phyloP scores from a whole-genome alignment of 139 green algal species.

The Penium margaritaceum region DNA sequence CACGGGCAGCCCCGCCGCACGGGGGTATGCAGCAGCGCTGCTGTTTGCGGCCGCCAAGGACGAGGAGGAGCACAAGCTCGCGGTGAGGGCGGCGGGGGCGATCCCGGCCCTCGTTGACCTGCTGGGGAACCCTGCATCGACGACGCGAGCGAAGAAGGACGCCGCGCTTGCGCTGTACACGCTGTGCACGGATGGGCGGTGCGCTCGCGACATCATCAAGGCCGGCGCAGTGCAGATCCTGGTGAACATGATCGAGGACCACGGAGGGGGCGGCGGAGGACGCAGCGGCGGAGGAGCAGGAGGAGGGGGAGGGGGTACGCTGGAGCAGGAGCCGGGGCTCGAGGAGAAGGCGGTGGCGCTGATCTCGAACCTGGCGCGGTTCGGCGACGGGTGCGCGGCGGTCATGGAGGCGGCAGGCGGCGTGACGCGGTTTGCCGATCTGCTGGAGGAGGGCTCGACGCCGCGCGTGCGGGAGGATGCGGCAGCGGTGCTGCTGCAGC shows the following conservation, averaged over 20 bases:
- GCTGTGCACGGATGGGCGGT: not conserved
- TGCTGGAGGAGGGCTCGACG: not conserved
- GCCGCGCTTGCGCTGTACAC: constrained; percentile 28
- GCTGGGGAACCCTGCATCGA: not conserved
- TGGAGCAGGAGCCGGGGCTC: not conserved
- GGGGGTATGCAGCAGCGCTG: not conserved
- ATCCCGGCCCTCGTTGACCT: constrained; percentile 23
- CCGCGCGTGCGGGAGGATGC: constrained; percentile 4
- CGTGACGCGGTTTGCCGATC: not conserved
- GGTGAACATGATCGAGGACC: not conserved
- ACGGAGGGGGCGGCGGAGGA: too few relatives aligned
- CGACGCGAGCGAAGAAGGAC: constrained; percentile 22
- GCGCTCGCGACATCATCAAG: not conserved
- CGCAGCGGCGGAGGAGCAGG: too few relatives aligned
- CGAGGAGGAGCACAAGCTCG: not conserved
- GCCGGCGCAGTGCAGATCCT: constrained; percentile 12
- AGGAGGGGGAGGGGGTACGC: not conserved
- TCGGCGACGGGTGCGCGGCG: not conserved
- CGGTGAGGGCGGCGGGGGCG: not conserved
- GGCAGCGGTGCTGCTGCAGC: constrained; percentile 14
- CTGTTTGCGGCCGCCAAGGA: not conserved
- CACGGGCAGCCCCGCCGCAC: not conserved
- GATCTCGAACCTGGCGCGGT: constrained; percentile 1
- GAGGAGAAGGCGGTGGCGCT: constrained; percentile 18
- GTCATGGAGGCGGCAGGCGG: not conserved